Conservation (phyloP, 805 yeast genomes). For the Metschnikowia dekortorum region DNA sequence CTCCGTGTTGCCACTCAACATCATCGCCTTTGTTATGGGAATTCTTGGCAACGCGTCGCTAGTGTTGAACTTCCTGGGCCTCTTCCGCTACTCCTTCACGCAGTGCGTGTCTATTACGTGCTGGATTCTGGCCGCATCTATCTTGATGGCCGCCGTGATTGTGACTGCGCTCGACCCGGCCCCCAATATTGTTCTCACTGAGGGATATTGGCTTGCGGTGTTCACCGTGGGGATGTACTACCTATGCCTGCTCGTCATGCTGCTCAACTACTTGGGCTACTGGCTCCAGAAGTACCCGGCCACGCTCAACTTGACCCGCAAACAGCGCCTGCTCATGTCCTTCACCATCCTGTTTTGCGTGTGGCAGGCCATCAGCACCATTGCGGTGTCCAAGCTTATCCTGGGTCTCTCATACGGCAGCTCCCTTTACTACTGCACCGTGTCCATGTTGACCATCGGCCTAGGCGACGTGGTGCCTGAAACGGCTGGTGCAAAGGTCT, state of each 20-base stretch:
- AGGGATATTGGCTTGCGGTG: conserved; percentile 78
- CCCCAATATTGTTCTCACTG: conserved; percentile 28
- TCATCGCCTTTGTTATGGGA: conserved; percentile 62
- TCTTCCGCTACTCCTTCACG: conserved; percentile 53
- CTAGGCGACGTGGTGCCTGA: conserved; percentile 68
- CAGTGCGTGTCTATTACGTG: conserved; percentile 60
- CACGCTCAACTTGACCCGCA: conserved; percentile 56
- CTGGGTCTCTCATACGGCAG: conserved; percentile 47
- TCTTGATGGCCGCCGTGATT: conserved; percentile 49
- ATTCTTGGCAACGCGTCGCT: conserved; percentile 64
- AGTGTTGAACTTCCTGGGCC: conserved; percentile 61
- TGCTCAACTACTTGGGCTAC: conserved; percentile 62
- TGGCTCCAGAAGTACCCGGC: conserved; percentile 59
- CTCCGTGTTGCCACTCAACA: conserved; percentile 50
- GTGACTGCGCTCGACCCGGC: conserved; percentile 23
- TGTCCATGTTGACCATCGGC: conserved; percentile 75
- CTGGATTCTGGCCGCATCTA: conserved; percentile 56
- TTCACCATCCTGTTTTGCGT: conserved; percentile 60
- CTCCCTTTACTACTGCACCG: conserved; percentile 69
- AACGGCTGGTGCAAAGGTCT: conserved; percentile 49
- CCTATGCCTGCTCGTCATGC: conserved; percentile 48
- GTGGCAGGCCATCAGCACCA: conserved; percentile 71
- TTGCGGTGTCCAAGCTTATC: conserved; percentile 37
- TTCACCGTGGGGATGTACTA: conserved; percentile 62
- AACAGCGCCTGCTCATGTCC: conserved; percentile 70